These are phyloP conservation scores for Apiospora pterosperma DNA, from an alignment of 2,329 filamentous ascomycete species.

Conservation along the genomic window DNA sequence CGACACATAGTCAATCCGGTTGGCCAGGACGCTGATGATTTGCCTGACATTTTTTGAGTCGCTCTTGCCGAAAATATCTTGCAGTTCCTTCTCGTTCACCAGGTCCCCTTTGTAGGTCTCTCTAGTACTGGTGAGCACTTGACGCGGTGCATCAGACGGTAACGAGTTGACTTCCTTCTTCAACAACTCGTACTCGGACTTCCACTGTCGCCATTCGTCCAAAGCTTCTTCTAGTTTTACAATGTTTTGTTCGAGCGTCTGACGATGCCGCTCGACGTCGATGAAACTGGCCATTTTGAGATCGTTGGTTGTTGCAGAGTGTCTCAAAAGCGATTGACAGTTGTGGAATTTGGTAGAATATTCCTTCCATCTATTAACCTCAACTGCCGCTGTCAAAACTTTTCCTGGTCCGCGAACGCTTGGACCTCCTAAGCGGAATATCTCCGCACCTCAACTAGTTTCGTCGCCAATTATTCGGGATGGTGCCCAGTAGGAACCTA, in stretches of 20 bases:
- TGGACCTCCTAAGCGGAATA: background rate
- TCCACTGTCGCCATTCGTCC: constrained; percentile 86
- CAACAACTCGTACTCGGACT: constrained; percentile 85
- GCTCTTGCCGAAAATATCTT: constrained; percentile 44
- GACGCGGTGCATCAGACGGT: constrained; percentile 41
- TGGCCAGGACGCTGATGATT: constrained; percentile 64
- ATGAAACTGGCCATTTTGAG: constrained; percentile 43
- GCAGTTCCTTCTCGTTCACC: constrained; percentile 55
- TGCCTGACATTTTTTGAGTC: constrained; percentile 54
- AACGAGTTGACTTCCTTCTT: constrained; percentile 73
- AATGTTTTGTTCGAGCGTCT: constrained; percentile 73
- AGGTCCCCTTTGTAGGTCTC: constrained; percentile 60
- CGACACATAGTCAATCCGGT: constrained; percentile 84
- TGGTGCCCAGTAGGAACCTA: background rate
- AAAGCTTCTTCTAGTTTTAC: constrained; percentile 71
- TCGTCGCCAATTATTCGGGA: background rate
- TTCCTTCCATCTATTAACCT: background rate
- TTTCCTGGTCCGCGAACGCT: background rate
- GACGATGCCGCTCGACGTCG: constrained; percentile 71
- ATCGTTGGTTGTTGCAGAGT: constrained; percentile 23
- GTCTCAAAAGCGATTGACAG: background rate
- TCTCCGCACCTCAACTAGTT: background rate
- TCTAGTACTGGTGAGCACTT: constrained; percentile 56
- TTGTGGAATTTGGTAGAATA: background rate
- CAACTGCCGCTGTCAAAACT: background rate